These are phyloP conservation scores for Alnus glutinosa DNA, from an alignment of 306 rosid species.

Conservation along the genomic window DNA sequence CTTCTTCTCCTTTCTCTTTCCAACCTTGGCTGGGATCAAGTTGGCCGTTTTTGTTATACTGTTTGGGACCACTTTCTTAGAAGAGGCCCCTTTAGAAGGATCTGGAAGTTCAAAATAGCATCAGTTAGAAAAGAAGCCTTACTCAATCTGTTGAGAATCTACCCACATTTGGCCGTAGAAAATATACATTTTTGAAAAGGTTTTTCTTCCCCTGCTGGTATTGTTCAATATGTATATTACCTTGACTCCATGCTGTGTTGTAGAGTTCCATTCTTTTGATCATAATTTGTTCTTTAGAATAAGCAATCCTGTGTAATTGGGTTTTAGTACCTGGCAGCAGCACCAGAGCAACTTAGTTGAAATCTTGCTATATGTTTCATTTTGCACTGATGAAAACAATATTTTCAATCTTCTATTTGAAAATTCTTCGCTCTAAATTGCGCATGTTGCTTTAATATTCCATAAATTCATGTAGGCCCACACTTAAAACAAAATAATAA, in stretches of 20 bases:
- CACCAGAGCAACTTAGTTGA: neutral
- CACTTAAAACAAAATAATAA: neutral
- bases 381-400: neutral
- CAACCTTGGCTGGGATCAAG: neutral
- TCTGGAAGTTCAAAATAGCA: neutral
- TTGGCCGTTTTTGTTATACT: neutral
- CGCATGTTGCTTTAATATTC: slow-evolving; percentile 9
- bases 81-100: neutral
- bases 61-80: neutral
- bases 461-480: slow-evolving; percentile 15
- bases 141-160: neutral
- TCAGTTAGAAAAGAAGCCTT: neutral
- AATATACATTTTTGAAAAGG: neutral
- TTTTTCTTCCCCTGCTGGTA: neutral
- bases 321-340: too few species aligned
- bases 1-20: neutral
- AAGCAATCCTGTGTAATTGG: too few species aligned
- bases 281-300: neutral
- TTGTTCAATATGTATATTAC: neutral
- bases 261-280: neutral
- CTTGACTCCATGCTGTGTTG: neutral
- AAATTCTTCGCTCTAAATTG: neutral
- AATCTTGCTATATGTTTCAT: slow-evolving; percentile 8
- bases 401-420: neutral
- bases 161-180: neutral